Percentiles rank a stretch among this genome's conserved stretches.
These are phyloP conservation scores for Senna tora DNA, from an alignment of 306 rosid species.

Conservation along the genomic window DNA sequence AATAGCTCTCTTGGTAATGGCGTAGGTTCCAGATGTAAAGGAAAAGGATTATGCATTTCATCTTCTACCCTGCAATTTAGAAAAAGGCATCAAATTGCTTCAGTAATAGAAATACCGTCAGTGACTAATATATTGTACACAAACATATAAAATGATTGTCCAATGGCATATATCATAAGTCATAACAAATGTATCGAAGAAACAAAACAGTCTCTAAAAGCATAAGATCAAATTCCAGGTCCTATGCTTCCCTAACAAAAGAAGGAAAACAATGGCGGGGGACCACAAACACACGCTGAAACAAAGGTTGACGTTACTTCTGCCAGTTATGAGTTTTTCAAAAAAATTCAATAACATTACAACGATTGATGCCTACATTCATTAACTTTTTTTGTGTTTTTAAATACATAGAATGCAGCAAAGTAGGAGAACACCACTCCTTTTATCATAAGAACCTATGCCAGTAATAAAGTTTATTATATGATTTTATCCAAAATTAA, in stretches of 20 bases:
- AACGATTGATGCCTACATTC: constrained; percentile 1
- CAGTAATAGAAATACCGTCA: neutral
- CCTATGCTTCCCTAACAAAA: neutral
- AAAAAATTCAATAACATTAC: constrained; percentile 13
- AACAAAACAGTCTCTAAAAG: neutral
- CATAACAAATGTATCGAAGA: neutral
- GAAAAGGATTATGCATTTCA: constrained; percentile 53
- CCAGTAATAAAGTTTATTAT: neutral
- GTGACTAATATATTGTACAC: constrained; percentile 3
- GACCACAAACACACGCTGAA: neutral
- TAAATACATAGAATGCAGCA: constrained; percentile 15
- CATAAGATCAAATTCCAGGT: constrained; percentile 16
- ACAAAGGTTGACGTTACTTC: neutral
- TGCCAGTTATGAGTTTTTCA: no score
- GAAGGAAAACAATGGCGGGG: neutral
- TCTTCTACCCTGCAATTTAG: constrained; percentile 59
- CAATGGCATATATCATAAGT: neutral
- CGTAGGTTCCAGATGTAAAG: constrained; percentile 48
- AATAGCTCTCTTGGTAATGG: constrained; percentile 51
- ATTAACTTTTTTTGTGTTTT: neutral
- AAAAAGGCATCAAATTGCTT: constrained; percentile 11
- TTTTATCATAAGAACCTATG: constrained; percentile 13
- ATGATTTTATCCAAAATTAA: constrained; percentile 18
- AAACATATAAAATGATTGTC: neutral
- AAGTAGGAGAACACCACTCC: constrained; percentile 6